Evolutionary conservation across 1,139 yeast genomes (phyloP).

Genomic region (Sugiyamaella neomexicana): DNA sequence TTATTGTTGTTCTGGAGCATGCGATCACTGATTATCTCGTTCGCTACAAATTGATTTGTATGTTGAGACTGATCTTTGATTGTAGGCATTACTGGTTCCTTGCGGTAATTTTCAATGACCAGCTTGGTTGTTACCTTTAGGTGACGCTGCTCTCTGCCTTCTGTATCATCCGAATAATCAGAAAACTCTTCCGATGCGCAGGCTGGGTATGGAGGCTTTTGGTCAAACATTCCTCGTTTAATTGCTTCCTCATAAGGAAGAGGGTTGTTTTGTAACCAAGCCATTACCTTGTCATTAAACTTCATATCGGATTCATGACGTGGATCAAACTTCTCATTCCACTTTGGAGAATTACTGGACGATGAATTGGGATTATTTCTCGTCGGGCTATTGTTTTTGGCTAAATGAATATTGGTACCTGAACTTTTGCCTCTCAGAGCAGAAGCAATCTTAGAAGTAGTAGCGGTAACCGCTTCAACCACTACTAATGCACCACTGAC

Average conservation of each 20-base stretch:
- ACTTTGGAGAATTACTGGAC: background rate
- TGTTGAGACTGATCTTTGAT: background rate
- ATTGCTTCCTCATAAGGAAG: conserved; percentile 4
- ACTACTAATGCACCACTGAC: conserved; percentile 2
- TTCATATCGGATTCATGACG: conserved; percentile 30
- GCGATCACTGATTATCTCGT: background rate
- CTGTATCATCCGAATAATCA: conserved; percentile 14
- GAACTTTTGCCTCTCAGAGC: conserved; percentile 1
- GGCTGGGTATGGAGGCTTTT: conserved; percentile 20
- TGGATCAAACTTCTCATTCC: conserved; percentile 22
- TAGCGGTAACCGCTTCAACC: conserved; percentile 8
- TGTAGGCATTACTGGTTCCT: conserved; percentile 22
- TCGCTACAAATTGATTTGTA: background rate
- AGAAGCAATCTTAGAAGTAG: conserved; percentile 14
- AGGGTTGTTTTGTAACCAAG: conserved; percentile 26
- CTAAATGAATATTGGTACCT: background rate
- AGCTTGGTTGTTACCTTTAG: conserved; percentile 25
- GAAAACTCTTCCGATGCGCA: conserved; percentile 18
- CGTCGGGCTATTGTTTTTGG: background rate
- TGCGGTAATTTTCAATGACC: conserved; percentile 25
- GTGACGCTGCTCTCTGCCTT: conserved; percentile 24
- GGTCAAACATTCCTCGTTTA: background rate
- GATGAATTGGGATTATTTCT: background rate
- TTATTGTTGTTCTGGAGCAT: no score
- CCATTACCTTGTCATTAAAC: conserved; percentile 27